phyloP scores from a whole-genome alignment of 495 filamentous ascomycete species.

The Wilcoxina mikolae region DNA sequence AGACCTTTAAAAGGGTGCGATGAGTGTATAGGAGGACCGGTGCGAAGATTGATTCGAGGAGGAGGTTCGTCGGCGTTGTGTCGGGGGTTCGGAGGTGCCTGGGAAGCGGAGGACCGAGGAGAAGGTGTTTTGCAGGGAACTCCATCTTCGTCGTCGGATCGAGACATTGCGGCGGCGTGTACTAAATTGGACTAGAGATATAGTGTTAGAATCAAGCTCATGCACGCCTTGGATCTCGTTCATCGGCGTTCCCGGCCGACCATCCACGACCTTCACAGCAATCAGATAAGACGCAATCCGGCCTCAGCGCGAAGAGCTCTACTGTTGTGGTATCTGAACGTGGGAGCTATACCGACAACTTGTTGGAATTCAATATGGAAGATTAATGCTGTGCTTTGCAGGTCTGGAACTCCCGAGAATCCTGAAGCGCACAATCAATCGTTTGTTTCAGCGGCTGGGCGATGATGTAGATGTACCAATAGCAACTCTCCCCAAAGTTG shows the following conservation, averaged over 20 bases:
- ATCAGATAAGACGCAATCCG: too few species aligned
- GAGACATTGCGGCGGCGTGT: not conserved
- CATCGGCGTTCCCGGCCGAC: not conserved
- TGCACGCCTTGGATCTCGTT: not conserved
- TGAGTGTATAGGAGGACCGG: not conserved
- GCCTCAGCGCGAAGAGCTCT: too few species aligned
- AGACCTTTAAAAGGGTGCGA: slow-evolving; percentile 16
- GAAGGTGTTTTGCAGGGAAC: slow-evolving; percentile 28
- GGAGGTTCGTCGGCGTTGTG: slow-evolving; percentile 25
- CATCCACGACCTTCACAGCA: not conserved
- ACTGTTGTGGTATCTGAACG: too few species aligned
- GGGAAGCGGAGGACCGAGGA: slow-evolving; percentile 26
- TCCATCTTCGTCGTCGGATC: slow-evolving; percentile 22
- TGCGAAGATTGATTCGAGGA: slow-evolving; percentile 18
- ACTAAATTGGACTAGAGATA: not conserved
- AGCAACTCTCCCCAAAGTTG: not conserved
- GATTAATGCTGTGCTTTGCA: not conserved
- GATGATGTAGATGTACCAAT: not conserved
- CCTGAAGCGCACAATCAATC: not conserved
- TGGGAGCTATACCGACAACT: too few species aligned
- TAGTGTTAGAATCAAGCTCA: not conserved
- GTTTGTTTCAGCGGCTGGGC: not conserved
- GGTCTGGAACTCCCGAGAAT: not conserved
- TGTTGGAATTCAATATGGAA: not conserved
- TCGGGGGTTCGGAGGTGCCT: slow-evolving; percentile 26